Conservation (phyloP, 192 early-diverging fungal genomes). For the Backusella luteola region DNA sequence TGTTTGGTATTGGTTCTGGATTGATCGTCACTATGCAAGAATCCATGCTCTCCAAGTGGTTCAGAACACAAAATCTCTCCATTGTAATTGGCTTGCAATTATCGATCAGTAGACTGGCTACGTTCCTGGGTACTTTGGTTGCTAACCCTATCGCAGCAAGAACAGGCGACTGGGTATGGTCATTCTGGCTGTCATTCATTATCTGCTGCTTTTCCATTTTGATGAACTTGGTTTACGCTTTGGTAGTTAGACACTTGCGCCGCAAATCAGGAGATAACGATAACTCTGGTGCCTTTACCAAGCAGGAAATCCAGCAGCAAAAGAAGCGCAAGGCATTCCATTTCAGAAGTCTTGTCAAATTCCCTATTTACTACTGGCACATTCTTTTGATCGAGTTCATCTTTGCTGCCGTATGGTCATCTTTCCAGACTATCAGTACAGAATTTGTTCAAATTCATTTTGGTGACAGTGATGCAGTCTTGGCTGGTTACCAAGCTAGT, state of each 20-base stretch:
- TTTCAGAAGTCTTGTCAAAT: conserved; percentile 45
- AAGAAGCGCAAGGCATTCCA: conserved; percentile 56
- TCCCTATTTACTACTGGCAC: conserved; percentile 61
- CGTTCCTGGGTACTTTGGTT: conserved; percentile 66
- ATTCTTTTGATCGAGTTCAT: conserved; percentile 57
- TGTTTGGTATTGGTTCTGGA: conserved; percentile 68
- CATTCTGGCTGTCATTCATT: conserved; percentile 52
- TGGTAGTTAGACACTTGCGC: conserved; percentile 46
- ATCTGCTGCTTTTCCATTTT: conserved; percentile 64
- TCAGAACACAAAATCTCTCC: conserved; percentile 63
- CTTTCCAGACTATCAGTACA: conserved; percentile 34
- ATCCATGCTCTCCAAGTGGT: conserved; percentile 74
- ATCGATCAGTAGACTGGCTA: conserved; percentile 66
- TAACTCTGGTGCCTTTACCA: not conserved
- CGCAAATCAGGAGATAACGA: conserved; percentile 6
- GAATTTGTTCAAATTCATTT: conserved; percentile 40
- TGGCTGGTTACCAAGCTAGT: conserved; percentile 38
- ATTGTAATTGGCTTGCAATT: conserved; percentile 72
- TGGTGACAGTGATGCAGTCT: conserved; percentile 19
- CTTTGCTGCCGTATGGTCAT: conserved; percentile 47
- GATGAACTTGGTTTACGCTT: conserved; percentile 68
- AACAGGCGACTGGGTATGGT: conserved; percentile 42
- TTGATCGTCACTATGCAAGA: conserved; percentile 77
- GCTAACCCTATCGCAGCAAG: conserved; percentile 56
- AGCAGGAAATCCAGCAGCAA: conserved; percentile 21